These are phyloP conservation scores for Pezicula carpinea DNA, from an alignment of 2,329 filamentous ascomycete genomes.

Conservation along the genomic window DNA sequence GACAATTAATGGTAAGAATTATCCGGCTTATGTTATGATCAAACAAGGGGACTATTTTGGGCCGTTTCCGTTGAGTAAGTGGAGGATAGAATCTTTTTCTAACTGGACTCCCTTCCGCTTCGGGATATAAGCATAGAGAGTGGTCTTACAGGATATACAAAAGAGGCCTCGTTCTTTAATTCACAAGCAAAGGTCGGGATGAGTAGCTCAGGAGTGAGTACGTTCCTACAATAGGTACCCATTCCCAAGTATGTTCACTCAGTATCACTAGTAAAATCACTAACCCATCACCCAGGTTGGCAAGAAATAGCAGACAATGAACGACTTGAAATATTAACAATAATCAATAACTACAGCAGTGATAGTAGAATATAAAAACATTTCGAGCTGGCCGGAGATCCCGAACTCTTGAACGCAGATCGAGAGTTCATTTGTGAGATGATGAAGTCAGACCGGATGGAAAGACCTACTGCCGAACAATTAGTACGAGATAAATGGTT, in stretches of 20 bases:
- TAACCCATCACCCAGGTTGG: background rate
- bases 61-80: conserved; percentile 13
- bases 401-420: conserved; percentile 14
- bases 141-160: no score
- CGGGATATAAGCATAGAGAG: no score
- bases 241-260: background rate
- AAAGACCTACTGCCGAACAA: conserved; percentile 20
- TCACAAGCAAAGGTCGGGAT: background rate
- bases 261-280: background rate
- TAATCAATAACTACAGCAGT: conserved; percentile 14
- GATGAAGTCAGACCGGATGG: conserved; percentile 22
- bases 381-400: conserved; percentile 10
- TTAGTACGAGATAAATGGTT: conserved; percentile 14
- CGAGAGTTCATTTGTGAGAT: conserved; percentile 16
- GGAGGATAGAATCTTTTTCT: no score
- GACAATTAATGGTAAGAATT: conserved; percentile 10
- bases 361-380: conserved; percentile 11
- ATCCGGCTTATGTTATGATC: conserved; percentile 12
- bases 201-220: background rate
- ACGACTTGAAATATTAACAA: conserved; percentile 10
- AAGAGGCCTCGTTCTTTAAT: conserved; percentile 10
- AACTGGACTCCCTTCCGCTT: no score
- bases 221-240: no score
- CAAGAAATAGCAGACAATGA: conserved; percentile 3
- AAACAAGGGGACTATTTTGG: conserved; percentile 15